These are phyloP conservation scores for Ceratocystis harringtonii DNA, from an alignment of 2,329 filamentous ascomycete genomes.

Conservation along the genomic window DNA sequence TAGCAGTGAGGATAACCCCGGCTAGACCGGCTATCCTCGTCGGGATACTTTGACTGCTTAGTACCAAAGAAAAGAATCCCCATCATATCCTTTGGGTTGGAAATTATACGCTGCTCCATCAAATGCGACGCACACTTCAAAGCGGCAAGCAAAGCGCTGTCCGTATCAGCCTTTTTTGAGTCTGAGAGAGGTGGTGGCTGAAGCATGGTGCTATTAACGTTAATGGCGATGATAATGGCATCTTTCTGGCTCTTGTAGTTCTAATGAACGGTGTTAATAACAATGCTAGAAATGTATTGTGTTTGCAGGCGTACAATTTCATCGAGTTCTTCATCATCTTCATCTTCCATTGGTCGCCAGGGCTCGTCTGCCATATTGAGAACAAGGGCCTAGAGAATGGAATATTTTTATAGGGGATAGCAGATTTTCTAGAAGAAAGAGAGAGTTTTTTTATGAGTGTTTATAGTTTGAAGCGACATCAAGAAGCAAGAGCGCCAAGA, in stretches of 20 bases:
- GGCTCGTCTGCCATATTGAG: background rate
- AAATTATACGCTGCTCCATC: conserved; percentile 98
- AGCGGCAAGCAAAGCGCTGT: conserved; percentile 67
- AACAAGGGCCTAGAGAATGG: background rate
- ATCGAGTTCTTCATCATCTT: conserved; percentile 44
- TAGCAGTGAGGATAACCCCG: conserved; percentile 82
- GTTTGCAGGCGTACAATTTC: conserved; percentile 36
- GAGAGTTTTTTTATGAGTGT: background rate
- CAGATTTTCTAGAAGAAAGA: background rate
- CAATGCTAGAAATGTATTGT: background rate
- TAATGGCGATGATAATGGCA: conserved; percentile 93
- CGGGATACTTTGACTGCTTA: conserved; percentile 63
- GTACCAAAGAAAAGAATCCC: conserved; percentile 87
- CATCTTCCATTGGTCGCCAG: conserved; percentile 33
- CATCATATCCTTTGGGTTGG: conserved; percentile 94
- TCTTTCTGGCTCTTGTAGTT: conserved; percentile 87
- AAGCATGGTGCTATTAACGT: conserved; percentile 82
- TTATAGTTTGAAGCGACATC: no score
- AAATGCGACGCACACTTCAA: conserved; percentile 87
- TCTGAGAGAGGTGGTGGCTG: conserved; percentile 44
- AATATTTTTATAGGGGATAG: background rate
- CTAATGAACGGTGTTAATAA: conserved; percentile 29
- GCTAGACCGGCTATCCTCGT: conserved; percentile 43
- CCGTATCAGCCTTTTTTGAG: conserved; percentile 61
- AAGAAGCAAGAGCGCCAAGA: no score